Percentiles rank a stretch among this genome's conserved stretches.
Conservation (phyloP, 2,329 filamentous ascomycete species). For the Pseudogymnoascus sp. region DNA sequence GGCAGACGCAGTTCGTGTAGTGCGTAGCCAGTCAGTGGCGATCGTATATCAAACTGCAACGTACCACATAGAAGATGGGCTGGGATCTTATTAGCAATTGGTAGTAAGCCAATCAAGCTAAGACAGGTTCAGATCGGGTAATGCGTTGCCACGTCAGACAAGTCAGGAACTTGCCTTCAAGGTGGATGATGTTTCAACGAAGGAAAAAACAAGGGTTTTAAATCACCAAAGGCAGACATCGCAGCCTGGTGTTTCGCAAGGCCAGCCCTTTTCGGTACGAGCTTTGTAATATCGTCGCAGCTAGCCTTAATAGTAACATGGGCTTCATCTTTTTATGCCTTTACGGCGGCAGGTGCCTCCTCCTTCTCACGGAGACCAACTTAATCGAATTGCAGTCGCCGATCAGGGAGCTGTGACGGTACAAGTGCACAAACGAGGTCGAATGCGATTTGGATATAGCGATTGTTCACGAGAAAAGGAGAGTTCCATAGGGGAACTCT, state of each 20-base stretch:
- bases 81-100: not conserved
- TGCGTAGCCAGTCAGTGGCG: not conserved
- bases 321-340: too few species aligned
- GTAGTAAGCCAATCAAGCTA: not conserved
- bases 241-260: not conserved
- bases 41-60: not conserved
- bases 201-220: not conserved
- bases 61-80: not conserved
- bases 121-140: not conserved
- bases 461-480: too few species aligned
- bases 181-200: not conserved
- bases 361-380: too few species aligned
- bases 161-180: not conserved
- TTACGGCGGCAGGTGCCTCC: too few species aligned
- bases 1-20: not conserved
- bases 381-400: too few species aligned
- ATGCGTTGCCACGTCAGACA: not conserved
- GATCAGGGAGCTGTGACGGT: too few species aligned
- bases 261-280: not conserved
- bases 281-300: too few species aligned
- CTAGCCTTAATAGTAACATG: too few species aligned
- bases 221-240: not conserved
- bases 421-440: too few species aligned
- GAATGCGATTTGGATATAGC: too few species aligned
- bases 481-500: too few species aligned